Evolutionary conservation across 805 yeast species (phyloP).

Genomic region (Candida andamanensis): DNA sequence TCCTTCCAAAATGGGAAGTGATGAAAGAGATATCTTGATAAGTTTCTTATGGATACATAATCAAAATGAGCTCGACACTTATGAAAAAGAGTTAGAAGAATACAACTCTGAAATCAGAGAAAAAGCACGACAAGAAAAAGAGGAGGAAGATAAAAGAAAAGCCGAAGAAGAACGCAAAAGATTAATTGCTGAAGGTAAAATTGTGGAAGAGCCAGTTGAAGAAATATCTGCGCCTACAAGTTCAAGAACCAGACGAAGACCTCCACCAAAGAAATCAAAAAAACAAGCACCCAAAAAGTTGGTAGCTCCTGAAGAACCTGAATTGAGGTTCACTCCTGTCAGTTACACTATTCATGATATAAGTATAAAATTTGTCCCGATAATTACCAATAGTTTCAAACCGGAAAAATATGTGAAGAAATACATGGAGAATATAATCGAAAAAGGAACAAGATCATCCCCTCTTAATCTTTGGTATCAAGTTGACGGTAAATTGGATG

Average conservation of each 20-base stretch:
- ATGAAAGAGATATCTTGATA: conserved; percentile 37
- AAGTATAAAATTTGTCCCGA: conserved; percentile 59
- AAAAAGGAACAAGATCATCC: conserved; percentile 54
- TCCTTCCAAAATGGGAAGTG: conserved; percentile 21
- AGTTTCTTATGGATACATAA: conserved; percentile 51
- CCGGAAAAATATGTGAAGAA: conserved; percentile 50
- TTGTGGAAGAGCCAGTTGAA: conserved; percentile 9
- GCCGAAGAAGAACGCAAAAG: conserved; percentile 21
- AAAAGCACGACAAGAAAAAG: conserved; percentile 22
- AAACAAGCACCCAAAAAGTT: conserved; percentile 16
- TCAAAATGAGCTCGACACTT: conserved; percentile 42
- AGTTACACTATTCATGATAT: conserved; percentile 64
- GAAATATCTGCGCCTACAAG: conserved; percentile 9
- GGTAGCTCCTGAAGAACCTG: conserved; percentile 39
- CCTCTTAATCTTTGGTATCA: conserved; percentile 78
- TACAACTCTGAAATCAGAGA: conserved; percentile 24
- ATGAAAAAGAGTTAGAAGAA: conserved; percentile 30
- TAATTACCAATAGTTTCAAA: conserved; percentile 61
- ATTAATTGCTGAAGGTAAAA: conserved; percentile 10
- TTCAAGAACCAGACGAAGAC: conserved; percentile 11
- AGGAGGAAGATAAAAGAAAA: conserved; percentile 18
- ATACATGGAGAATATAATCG: conserved; percentile 57
- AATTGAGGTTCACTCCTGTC: conserved; percentile 50
- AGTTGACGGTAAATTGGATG: conserved; percentile 71
- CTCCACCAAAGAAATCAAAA: conserved; percentile 13